These are phyloP conservation scores for Ceratocystis variospora DNA, from an alignment of 2,329 filamentous ascomycete species.

Conservation along the genomic window DNA sequence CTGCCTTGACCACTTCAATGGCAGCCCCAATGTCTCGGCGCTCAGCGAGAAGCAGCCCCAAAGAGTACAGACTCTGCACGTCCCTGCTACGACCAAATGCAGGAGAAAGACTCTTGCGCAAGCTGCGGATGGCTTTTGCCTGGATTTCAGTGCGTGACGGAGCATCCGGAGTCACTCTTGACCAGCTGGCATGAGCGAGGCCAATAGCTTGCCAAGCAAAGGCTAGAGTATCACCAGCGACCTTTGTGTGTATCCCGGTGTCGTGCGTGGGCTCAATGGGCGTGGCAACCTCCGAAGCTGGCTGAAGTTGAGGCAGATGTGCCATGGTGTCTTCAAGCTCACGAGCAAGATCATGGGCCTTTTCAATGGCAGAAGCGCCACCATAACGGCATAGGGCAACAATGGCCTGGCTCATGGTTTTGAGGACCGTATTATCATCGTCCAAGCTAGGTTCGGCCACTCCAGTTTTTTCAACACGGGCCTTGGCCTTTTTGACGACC, in stretches of 20 bases:
- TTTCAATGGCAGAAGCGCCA: conserved; percentile 58
- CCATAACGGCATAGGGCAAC: conserved; percentile 73
- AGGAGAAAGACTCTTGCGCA: conserved; percentile 58
- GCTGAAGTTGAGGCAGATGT: conserved; percentile 34
- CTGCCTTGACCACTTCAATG: conserved; percentile 67
- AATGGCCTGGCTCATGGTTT: conserved; percentile 68
- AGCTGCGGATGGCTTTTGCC: conserved; percentile 58
- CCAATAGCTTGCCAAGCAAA: conserved; percentile 74
- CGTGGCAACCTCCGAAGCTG: conserved; percentile 19
- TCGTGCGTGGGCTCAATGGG: conserved; percentile 25
- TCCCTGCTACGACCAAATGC: conserved; percentile 53
- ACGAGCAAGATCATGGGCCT: conserved; percentile 55
- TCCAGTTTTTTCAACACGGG: conserved; percentile 65
- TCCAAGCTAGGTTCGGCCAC: conserved; percentile 60
- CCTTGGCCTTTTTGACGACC: conserved; percentile 73
- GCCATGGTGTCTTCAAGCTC: conserved; percentile 65
- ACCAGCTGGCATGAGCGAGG: conserved; percentile 75
- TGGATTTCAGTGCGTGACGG: conserved; percentile 59
- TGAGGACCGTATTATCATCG: conserved; percentile 59
- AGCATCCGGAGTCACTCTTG: conserved; percentile 64
- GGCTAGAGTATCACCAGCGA: conserved; percentile 50
- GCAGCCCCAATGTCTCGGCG: conserved; percentile 66
- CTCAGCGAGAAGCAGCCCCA: conserved; percentile 78
- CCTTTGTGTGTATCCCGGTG: conserved; percentile 28
- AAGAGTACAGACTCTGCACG: conserved; percentile 63